Evolutionary conservation across 805 yeast species (phyloP), one percentile per base, ranked within the genome.

Genomic region (Priceomyces carsonii): DNA sequence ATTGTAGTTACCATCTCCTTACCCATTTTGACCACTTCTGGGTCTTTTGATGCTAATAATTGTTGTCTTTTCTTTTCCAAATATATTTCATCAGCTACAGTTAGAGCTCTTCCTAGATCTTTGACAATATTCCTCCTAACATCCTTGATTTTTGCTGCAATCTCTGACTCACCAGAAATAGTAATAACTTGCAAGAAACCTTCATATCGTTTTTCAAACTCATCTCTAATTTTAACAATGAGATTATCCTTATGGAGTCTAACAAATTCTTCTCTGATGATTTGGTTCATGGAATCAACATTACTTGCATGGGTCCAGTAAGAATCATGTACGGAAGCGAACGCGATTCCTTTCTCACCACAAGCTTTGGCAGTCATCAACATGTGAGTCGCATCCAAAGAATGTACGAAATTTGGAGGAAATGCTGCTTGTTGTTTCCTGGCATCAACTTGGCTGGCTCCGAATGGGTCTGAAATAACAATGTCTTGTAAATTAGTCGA

Each of bases 321-420:
- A 0, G 98, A 91, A 58, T 91, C 99, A 61, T 91, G 99, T 16
- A 91, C 99, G 0, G 98, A 80, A 0, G 98, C 96, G 71, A 93
- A 91, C 8, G 79, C 69, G 32, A 93, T 61, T 0, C 77, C 79
- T 1, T 56, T 55, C 26, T 80, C 72, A 4, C 83, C 79, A 59
- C 96, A 88, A 16, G 79, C 79, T 33, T 78, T 69, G 0, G 97
- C 95, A 6, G 96, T 84, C 69, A 90, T 64, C 33, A 93, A 69
- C 99, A 91, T 93, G 58, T 91, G 99, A 0, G 96, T 83, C 1
- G 98, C 98, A 71, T 91, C 99, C 39, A 91, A 69, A 0, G 98
- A 91, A 57, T 91, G 99, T 34, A 91, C 85, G 59, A 76, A 91
- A 58, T 91, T 91, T 20, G 99, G 99, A 10, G 99, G 96, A 61